Conservation (phyloP, 768 basidiomycete genomes). For the Mycena leptocephala region DNA sequence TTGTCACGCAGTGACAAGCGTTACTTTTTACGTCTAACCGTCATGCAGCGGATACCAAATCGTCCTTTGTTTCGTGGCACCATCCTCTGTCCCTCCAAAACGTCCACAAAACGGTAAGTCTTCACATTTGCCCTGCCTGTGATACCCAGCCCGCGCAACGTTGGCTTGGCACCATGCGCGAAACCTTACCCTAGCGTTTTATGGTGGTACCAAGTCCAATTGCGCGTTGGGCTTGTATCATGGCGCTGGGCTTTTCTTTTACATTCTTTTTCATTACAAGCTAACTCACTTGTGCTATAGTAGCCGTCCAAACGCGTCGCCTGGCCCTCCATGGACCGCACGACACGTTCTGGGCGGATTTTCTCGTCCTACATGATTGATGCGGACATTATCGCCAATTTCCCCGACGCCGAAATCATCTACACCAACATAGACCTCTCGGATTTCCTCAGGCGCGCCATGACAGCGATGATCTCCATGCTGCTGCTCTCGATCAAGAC, state of each 20-base stretch:
- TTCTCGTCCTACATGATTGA: background rate
- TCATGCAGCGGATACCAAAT: too few relatives aligned
- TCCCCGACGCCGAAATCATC: background rate
- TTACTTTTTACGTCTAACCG: too few relatives aligned
- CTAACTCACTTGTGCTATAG: too few relatives aligned
- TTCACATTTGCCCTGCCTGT: too few relatives aligned
- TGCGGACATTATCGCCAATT: background rate
- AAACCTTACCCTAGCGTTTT: constrained; percentile 6
- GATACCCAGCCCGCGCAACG: background rate
- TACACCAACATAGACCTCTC: background rate
- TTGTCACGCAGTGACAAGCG: too few relatives aligned
- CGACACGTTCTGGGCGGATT: background rate
- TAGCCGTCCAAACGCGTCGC: too few relatives aligned
- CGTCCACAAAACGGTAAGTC: too few relatives aligned
- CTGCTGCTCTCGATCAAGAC: background rate
- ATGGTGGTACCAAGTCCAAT: background rate
- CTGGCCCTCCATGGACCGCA: background rate
- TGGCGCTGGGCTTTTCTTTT: too few relatives aligned
- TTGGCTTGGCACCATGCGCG: background rate
- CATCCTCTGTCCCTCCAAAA: too few relatives aligned
- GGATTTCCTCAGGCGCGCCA: background rate
- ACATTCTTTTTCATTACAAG: too few relatives aligned
- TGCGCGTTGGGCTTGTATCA: background rate
- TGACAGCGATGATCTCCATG: background rate
- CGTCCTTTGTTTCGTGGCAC: too few relatives aligned